A percentile compares a stretch with the other conserved stretches of the same genome.
phyloP scores from a whole-genome alignment of 805 yeast genomes.

The Candida sonorensis region DNA sequence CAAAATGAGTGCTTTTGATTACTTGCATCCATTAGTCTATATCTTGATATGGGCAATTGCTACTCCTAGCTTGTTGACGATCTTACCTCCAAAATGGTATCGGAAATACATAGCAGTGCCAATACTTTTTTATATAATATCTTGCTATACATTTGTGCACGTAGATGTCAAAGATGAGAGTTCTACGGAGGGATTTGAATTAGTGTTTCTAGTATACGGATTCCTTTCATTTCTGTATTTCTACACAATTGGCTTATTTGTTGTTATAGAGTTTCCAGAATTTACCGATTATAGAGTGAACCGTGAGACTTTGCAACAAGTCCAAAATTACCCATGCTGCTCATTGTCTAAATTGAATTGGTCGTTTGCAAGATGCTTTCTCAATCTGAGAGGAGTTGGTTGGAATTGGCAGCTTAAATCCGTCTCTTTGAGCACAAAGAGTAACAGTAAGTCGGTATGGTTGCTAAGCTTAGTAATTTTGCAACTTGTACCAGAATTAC shows the following conservation, averaged over 20 bases:
- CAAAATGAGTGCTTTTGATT: too few species aligned
- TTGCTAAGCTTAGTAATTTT: background rate
- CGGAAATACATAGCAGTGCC: constrained; percentile 9
- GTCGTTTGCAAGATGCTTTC: constrained; percentile 6
- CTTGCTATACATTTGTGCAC: constrained; percentile 1
- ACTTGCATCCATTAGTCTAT: constrained; percentile 4
- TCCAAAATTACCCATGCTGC: background rate
- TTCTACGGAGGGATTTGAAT: background rate
- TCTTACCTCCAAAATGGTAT: constrained; percentile 9
- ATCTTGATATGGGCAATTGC: constrained; percentile 6
- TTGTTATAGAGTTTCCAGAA: constrained; percentile 12
- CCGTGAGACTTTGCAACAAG: constrained; percentile 6
- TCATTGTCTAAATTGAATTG: constrained; percentile 7
- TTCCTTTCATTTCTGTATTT: constrained; percentile 6
- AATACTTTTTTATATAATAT: constrained; percentile 4
- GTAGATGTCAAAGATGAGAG: background rate
- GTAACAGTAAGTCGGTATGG: background rate
- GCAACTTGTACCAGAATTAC: constrained; percentile 1
- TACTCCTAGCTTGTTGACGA: constrained; percentile 4
- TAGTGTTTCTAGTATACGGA: constrained; percentile 9
- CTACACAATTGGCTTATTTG: constrained; percentile 7
- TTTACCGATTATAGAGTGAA: constrained; percentile 6
- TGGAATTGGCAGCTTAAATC: constrained; percentile 12
- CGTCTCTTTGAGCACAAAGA: background rate
- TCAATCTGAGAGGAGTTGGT: constrained; percentile 10